Percentiles rank a stretch among this genome's conserved stretches.
These are phyloP conservation scores for Pseudofabraea citricarpa DNA, from an alignment of 2,329 filamentous ascomycete genomes.

Conservation along the genomic window DNA sequence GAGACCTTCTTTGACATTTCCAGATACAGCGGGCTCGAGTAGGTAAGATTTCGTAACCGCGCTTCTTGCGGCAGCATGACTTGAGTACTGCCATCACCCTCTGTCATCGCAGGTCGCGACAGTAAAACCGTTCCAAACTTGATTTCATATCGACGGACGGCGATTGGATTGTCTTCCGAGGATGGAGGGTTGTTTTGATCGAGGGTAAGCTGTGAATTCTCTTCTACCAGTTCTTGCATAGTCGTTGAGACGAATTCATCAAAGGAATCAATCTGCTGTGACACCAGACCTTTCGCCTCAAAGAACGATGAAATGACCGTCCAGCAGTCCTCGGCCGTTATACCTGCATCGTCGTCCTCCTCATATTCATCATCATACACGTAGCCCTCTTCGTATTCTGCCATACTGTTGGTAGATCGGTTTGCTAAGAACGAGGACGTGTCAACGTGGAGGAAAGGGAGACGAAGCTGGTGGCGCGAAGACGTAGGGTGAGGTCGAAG, in stretches of 20 bases:
- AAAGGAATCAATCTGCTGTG: conserved; percentile 97
- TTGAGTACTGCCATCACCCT: conserved; percentile 83
- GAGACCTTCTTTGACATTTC: conserved; percentile 82
- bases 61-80: conserved; percentile 92
- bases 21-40: conserved; percentile 86
- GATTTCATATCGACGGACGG: conserved; percentile 89
- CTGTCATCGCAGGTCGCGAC: conserved; percentile 83
- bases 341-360: conserved; percentile 64
- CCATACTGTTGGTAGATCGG: conserved; percentile 25
- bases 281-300: conserved; percentile 90
- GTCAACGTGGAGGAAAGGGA: too few species aligned
- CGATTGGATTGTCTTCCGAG: conserved; percentile 71
- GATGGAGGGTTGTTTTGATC: conserved; percentile 83
- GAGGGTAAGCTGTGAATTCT: conserved; percentile 86
- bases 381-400: conserved; percentile 47
- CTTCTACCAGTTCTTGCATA: conserved; percentile 89
- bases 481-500: too few species aligned
- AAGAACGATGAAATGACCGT: conserved; percentile 97
- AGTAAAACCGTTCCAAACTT: conserved; percentile 89
- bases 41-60: conserved; percentile 91
- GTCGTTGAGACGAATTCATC: conserved; percentile 94
- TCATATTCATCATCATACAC: conserved; percentile 61
- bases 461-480: too few species aligned
- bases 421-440: too few species aligned
- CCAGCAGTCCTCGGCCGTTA: conserved; percentile 98